Evolutionary conservation across 164 flowering plant species (phyloP).

Genomic region (Liriodendron chinense): DNA sequence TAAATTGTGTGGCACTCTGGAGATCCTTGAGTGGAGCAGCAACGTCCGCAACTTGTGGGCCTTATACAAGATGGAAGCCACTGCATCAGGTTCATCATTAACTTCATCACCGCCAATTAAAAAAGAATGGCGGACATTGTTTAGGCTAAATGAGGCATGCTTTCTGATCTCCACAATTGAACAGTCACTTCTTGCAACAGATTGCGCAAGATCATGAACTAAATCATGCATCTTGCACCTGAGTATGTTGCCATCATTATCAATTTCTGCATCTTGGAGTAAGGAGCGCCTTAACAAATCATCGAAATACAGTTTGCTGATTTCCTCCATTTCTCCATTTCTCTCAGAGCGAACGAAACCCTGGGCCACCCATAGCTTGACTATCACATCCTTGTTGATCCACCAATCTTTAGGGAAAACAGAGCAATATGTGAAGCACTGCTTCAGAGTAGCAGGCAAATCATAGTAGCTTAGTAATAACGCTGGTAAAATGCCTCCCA

Average conservation of each 20-base stretch:
- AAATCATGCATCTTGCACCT: no score
- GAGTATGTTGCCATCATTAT: neutral
- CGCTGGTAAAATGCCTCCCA: conserved; percentile 1
- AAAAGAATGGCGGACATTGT: neutral
- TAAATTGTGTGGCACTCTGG: neutral
- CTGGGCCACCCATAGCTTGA: conserved; percentile 18
- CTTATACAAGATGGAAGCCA: neutral
- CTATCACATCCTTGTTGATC: neutral
- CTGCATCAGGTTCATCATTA: neutral
- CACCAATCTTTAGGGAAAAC: conserved; percentile 9
- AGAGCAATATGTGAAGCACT: conserved; percentile 12
- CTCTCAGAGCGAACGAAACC: neutral
- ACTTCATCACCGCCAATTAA: neutral
- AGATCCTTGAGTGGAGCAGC: neutral
- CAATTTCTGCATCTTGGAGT: conserved; percentile 10
- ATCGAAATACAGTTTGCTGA: conserved; percentile 6
- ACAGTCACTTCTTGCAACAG: neutral
- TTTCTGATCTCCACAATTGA: neutral
- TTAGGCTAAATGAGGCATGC: neutral
- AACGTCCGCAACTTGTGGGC: neutral
- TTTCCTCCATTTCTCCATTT: neutral
- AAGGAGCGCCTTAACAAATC: conserved; percentile 14
- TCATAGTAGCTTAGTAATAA: conserved; percentile 15
- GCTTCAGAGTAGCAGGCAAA: conserved; percentile 4
- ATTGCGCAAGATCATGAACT: conserved; percentile 8